These are phyloP conservation scores for Oryza glaberrima DNA, from an alignment of 176 grass and related monocot genomes.

Conservation along the genomic window DNA sequence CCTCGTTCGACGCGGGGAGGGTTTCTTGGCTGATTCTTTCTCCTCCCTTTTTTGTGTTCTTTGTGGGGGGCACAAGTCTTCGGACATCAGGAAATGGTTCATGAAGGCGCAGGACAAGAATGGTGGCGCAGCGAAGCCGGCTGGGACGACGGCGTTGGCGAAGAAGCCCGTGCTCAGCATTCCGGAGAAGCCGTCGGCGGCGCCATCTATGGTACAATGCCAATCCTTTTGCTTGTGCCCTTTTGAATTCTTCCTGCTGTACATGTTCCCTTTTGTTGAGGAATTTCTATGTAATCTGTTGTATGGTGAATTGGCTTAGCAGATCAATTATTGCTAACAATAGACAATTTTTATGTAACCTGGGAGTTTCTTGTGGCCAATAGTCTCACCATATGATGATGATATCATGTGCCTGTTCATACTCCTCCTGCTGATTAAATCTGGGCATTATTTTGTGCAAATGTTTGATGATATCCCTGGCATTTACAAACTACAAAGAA, in stretches of 20 bases:
- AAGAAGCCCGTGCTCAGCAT: conserved; percentile 73
- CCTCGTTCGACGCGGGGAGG: conserved; percentile 18
- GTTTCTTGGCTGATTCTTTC: conserved; percentile 10
- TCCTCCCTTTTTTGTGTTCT: background rate
- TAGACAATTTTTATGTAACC: background rate
- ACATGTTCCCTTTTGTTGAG: background rate
- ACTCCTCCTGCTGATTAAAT: too few species aligned
- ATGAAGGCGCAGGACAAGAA: conserved; percentile 84
- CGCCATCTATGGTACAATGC: conserved; percentile 38
- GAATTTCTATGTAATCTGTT: background rate
- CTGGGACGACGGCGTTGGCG: background rate
- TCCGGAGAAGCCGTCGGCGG: conserved; percentile 47
- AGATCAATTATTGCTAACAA: background rate
- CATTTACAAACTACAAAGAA: background rate
- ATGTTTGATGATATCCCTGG: background rate
- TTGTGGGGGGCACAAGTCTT: conserved; percentile 52
- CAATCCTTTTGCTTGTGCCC: background rate
- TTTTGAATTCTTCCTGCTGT: background rate
- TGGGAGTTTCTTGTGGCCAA: background rate
- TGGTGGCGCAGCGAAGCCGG: conserved; percentile 30
- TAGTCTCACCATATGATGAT: background rate
- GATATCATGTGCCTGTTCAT: background rate
- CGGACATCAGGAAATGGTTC: conserved; percentile 99
- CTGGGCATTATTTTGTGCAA: background rate
- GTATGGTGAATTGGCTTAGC: background rate